Evolutionary conservation across 345 rosid genomes (phyloP).

Genomic region (Citrus unshiu): DNA sequence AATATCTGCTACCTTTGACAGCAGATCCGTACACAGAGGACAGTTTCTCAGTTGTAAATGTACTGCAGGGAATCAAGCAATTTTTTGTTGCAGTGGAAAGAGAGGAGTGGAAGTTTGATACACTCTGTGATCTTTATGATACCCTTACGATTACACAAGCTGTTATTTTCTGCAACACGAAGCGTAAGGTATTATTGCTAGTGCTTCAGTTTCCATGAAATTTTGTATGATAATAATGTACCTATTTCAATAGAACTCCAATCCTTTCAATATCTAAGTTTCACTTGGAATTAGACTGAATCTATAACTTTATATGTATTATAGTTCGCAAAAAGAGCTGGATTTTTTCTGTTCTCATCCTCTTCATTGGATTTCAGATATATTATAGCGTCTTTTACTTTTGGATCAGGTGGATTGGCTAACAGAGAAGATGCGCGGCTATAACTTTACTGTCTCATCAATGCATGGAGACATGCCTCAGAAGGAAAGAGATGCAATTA

Average conservation of each 20-base stretch:
- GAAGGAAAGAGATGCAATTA: conserved; percentile 90
- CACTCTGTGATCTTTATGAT: conserved; percentile 91
- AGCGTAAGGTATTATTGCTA: conserved; percentile 64
- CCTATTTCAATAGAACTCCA: not conserved
- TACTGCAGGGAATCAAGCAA: conserved; percentile 86
- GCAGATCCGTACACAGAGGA: not conserved
- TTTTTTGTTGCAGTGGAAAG: conserved; percentile 93
- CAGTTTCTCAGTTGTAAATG: conserved; percentile 1
- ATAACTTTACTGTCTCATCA: conserved; percentile 89
- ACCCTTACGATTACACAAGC: conserved; percentile 94
- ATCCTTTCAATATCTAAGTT: not conserved
- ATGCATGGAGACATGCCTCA: conserved; percentile 99
- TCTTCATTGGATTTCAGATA: not conserved
- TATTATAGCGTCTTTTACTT: not conserved
- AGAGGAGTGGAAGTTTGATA: conserved; percentile 99
- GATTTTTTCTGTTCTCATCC: not conserved
- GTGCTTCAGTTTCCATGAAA: not conserved
- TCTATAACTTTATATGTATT: not conserved
- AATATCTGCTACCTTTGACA: not conserved
- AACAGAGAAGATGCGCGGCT: conserved; percentile 92
- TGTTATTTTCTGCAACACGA: conserved; percentile 97
- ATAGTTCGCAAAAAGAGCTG: not conserved
- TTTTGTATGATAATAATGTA: not conserved
- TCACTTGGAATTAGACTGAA: not conserved
- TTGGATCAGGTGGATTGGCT: conserved; percentile 89